These are phyloP conservation scores for Ophioceras dolichostomum DNA, from an alignment of 2,329 filamentous ascomycete genomes.

Conservation along the genomic window DNA sequence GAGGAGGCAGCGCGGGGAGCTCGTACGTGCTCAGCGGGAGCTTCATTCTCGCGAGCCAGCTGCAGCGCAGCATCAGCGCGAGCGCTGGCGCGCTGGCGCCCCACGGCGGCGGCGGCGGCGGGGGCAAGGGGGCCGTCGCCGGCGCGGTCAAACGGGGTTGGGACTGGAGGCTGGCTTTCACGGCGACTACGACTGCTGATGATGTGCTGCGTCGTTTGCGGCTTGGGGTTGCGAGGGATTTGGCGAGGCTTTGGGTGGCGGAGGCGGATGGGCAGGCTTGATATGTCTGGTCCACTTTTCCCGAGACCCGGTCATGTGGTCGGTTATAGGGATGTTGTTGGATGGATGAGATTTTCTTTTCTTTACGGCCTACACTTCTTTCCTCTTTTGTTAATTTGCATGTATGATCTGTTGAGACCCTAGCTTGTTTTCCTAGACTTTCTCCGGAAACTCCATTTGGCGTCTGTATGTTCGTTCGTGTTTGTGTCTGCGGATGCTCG, in stretches of 20 bases:
- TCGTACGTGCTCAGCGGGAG: constrained; percentile 63
- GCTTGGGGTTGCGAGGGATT: constrained; percentile 60
- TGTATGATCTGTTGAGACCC: no score
- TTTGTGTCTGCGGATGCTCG: no score
- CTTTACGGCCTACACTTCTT: no score
- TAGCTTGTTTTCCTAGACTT: no score
- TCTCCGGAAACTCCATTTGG: no score
- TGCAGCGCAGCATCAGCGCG: constrained; percentile 46
- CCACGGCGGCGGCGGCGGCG: constrained; percentile 25
- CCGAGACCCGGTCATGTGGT: neutral
- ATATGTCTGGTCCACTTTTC: no score
- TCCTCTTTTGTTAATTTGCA: no score
- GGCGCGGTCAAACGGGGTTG: constrained; percentile 35
- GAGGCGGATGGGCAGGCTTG: constrained; percentile 48
- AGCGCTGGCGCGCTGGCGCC: constrained; percentile 35
- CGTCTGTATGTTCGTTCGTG: no score
- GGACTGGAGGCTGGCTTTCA: constrained; percentile 43
- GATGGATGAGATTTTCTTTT: no score
- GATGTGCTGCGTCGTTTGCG: constrained; percentile 66
- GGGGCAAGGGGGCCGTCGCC: no score
- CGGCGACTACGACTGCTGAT: constrained; percentile 44
- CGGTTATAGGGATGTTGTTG: neutral
- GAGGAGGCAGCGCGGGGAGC: constrained; percentile 35
- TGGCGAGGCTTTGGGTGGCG: constrained; percentile 57
- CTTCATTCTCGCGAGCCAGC: constrained; percentile 53